Evolutionary conservation across 768 basidiomycete species (phyloP).

Genomic region (Amanita pseudoporphyria): DNA sequence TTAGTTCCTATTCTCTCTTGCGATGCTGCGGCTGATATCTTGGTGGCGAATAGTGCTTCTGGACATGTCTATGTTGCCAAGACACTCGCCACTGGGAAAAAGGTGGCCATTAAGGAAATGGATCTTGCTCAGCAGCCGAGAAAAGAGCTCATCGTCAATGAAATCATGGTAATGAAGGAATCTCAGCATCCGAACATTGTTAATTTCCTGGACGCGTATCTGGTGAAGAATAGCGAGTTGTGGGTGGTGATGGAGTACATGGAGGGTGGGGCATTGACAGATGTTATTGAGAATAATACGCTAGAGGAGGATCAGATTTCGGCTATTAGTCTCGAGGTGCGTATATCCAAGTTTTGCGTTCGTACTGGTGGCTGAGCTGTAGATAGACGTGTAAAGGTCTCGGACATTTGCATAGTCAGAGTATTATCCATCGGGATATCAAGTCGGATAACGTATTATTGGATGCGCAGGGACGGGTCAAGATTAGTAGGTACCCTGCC

Average conservation of each 20-base stretch:
- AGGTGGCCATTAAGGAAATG: conserved; percentile 99
- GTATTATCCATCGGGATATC: conserved; percentile 98
- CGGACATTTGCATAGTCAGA: conserved; percentile 90
- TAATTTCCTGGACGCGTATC: conserved; percentile 98
- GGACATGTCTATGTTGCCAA: conserved; percentile 98
- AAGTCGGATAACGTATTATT: conserved; percentile 97
- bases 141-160: conserved; percentile 99
- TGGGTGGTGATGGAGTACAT: conserved; percentile 99
- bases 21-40: too few species aligned
- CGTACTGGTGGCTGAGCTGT: too few species aligned
- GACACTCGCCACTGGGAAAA: conserved; percentile 88
- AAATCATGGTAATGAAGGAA: conserved; percentile 97
- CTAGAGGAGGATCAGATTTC: conserved; percentile 99
- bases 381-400: too few species aligned
- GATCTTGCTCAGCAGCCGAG: conserved; percentile 99
- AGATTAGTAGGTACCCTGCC: conserved; percentile 67
- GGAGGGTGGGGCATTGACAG: conserved; percentile 92
- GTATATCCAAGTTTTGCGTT: too few species aligned
- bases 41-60: too few species aligned
- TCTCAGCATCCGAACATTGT: conserved; percentile 98
- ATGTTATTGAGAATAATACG: conserved; percentile 90
- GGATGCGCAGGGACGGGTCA: conserved; percentile 91
- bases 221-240: conserved; percentile 94
- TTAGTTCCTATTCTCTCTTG: too few species aligned
- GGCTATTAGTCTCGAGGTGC: conserved; percentile 87